phyloP scores from a whole-genome alignment of 352 stramenopile genomes.

The Phytophthora citrophthora region DNA sequence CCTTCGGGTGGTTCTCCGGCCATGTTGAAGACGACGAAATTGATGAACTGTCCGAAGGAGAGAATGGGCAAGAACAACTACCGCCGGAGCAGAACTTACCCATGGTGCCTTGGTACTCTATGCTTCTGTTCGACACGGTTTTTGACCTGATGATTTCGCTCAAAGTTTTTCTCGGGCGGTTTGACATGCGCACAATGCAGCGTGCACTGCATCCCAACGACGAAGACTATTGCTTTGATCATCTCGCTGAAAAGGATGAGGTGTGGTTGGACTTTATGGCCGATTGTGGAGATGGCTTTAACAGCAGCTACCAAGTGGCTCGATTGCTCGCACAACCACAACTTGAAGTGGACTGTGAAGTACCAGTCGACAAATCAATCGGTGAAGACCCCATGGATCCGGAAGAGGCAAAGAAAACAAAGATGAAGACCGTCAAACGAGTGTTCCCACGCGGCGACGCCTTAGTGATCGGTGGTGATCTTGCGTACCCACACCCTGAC shows the following conservation, averaged over 20 bases:
- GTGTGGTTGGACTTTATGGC: constrained; percentile 96
- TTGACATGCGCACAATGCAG: constrained; percentile 93
- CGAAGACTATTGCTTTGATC: constrained; percentile 84
- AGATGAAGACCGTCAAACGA: constrained; percentile 46
- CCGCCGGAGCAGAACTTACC: constrained; percentile 76
- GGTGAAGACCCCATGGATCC: constrained; percentile 5
- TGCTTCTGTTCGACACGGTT: constrained; percentile 91
- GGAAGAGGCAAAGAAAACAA: constrained; percentile 34
- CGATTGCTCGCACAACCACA: constrained; percentile 89
- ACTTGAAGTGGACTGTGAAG: constrained; percentile 76
- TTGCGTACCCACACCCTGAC: constrained; percentile 92
- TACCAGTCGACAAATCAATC: constrained; percentile 25
- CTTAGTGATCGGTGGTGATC: constrained; percentile 92
- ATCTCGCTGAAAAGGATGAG: constrained; percentile 76
- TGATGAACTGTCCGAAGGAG: constrained; percentile 41
- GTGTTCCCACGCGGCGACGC: constrained; percentile 87
- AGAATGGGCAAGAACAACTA: constrained; percentile 65
- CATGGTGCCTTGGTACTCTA: constrained; percentile 96
- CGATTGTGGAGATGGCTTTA: constrained; percentile 94
- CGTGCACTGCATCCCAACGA: constrained; percentile 78
- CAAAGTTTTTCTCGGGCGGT: constrained; percentile 93
- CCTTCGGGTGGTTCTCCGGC: constrained; percentile 73
- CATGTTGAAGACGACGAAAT: constrained; percentile 56
- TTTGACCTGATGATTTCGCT: constrained; percentile 94
- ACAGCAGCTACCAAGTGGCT: constrained; percentile 94